Base-by-base conservation (phyloP, 495 filamentous ascomycete species). In the Staphylotrichum tortipilum region DNA sequence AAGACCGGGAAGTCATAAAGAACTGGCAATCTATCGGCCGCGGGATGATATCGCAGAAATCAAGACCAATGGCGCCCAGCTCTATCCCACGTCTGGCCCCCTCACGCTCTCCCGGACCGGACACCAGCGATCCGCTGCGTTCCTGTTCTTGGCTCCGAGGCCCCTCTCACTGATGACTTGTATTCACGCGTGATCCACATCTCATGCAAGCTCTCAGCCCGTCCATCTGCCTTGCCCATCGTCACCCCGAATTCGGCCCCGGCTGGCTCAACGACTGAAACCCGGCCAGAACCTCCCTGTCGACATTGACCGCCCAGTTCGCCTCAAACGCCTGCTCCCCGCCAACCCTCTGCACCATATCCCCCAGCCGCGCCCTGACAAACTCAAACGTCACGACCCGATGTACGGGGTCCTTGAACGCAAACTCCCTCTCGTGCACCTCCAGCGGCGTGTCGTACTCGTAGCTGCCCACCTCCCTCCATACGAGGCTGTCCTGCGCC, bases 291-390 rank as follows among this genome's bases (percentile, higher is more conserved):
- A 97, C 86, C 35, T 94, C 82, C 35, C 73, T 70, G 68, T 97
- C 92, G 29, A 96, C 88, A 70, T 94, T 88, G n/a, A 75, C 74
- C n/a, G 86, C 65, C 84, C 85, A 96, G 37, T 86, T 76, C 37
- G 78, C 74, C 65, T 83, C 75, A 65, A 96, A 95, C 14, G 65
- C 71, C 58, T 83, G 75, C 43, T 80, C 77, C 2, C 90, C 89
- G 4, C 90, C 91, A 50, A 74, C 78, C 4, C 74, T 68, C 47
- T 67, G 68, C 49, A 95, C 78, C n/a, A 85, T 69, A 2, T 74
- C 66, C n/a, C 76, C 68, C 44, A 97, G 58, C 28, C 80, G 74
- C 34, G 81, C 75, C 46, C 78, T 78, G 11, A 95, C 74, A 61
- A 87, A 94, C 8, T 76, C 70, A 23, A 79, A 81, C 6, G 86